A percentile compares a stretch with the other conserved stretches of the same genome.
These are phyloP conservation scores for Xylariaceae sp. DNA, from an alignment of 2,329 filamentous ascomycete species.

Conservation along the genomic window DNA sequence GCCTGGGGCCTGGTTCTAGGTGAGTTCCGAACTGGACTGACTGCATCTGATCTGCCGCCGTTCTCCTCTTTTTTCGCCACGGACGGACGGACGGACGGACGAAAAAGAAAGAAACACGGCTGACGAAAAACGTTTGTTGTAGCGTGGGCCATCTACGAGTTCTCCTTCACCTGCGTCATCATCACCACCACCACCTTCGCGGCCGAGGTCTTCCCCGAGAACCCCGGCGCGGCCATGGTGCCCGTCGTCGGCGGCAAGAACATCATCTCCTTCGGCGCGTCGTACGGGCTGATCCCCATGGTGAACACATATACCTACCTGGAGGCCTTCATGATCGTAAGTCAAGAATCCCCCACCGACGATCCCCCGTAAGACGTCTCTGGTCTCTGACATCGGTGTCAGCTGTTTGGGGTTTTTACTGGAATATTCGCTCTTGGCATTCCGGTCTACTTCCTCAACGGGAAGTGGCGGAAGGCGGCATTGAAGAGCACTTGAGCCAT, in stretches of 20 bases:
- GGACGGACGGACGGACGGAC: conserved; percentile 10
- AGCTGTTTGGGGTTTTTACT: conserved; percentile 10
- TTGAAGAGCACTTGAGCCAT: background rate
- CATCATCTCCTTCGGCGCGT: conserved; percentile 25
- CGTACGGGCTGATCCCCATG: conserved; percentile 26
- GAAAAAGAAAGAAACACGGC: too few relatives aligned
- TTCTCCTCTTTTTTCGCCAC: too few relatives aligned
- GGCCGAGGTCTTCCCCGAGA: conserved; percentile 25
- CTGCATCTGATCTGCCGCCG: too few relatives aligned
- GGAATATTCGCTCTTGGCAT: conserved; percentile 15
- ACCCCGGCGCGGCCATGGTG: conserved; percentile 26
- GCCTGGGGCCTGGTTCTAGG: conserved; percentile 3
- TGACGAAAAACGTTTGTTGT: too few relatives aligned
- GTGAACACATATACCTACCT: conserved; percentile 12
- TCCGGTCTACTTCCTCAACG: conserved; percentile 14
- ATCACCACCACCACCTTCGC: conserved; percentile 26
- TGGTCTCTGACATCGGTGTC: background rate
- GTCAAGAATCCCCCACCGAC: too few relatives aligned
- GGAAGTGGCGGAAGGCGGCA: background rate
- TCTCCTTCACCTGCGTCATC: conserved; percentile 20
- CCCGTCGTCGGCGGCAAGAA: conserved; percentile 27
- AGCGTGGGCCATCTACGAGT: conserved; percentile 22
- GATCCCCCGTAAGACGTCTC: too few relatives aligned
- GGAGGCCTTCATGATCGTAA: conserved; percentile 10
- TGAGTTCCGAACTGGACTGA: background rate